Evolutionary conservation across 2,329 filamentous ascomycete species (phyloP), one percentile per base, ranked within the genome.

Genomic region (Colletotrichum sp.): DNA sequence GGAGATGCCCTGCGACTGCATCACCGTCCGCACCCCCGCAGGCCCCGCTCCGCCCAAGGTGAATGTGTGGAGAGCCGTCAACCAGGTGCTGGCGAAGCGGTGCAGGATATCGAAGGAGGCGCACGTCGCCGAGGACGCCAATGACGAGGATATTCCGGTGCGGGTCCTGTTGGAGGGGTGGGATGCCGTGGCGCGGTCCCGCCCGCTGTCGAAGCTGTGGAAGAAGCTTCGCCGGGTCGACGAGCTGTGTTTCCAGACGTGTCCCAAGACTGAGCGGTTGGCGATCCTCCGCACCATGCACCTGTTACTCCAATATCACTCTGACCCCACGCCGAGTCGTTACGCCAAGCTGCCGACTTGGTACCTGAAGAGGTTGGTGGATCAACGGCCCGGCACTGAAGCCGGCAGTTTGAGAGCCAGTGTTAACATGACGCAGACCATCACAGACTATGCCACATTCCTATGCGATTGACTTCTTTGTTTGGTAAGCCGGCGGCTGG

Each of bases 381-480:
- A n/a, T 26, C 32, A 16, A 28, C 4, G 28, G 18, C 44, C 44
- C 44, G 44, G 44, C 44, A 52, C 6, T 52, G 44, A 52, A 52
- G 44, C 44, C 44, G 44, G 44, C 44, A 52, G 44, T 52, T 52
- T 36, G 18, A 32, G 18, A 34, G 30, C 30, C n/a, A 6, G n/a
- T 15, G 49, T 34, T 80, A 28, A 80, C 44, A 7, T 3, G 24
- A 5, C 2, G 2, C 13, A 83, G 82, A 24, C 82, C 82, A 2
- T 82, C 81, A 9, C 81, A 83, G 68, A 64, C 73, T 1, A 39
- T 83, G 1, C 77, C 81, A 2, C 82, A 83, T 10, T 80, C 82
- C 0, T 81, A 81, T 28, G 82, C 80, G 2, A 82, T 83, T 10
- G 82, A 83, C 73, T 83, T 81, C 49, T 82, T 83, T 6, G 81